Conservation (phyloP, 2,329 filamentous ascomycete species). For the Ascochyta clinopodiicola region DNA sequence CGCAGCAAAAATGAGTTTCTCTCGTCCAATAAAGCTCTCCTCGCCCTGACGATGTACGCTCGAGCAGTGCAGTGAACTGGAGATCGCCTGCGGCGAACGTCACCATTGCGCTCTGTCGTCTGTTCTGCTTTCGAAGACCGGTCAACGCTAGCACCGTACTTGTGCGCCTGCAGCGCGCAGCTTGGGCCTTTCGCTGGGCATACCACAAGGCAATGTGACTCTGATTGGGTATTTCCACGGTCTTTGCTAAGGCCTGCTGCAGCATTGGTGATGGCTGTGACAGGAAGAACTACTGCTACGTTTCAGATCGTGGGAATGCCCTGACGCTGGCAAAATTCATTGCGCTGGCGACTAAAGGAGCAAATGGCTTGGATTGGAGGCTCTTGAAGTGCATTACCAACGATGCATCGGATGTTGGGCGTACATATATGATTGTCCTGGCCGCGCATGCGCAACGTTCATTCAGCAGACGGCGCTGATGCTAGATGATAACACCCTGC, state of each 20-base stretch:
- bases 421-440: not conserved
- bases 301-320: not conserved
- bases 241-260: no score
- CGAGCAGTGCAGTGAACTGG: not conserved
- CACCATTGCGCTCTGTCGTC: not conserved
- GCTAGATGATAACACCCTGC: not conserved
- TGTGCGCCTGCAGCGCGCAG: not conserved
- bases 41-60: not conserved
- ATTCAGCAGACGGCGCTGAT: no score
- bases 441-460: not conserved
- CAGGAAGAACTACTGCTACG: not conserved
- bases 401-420: not conserved
- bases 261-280: not conserved
- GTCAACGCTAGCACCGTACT: not conserved
- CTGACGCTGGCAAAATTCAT: no score
- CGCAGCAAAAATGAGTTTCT: not conserved
- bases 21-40: not conserved
- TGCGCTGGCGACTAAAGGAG: not conserved
- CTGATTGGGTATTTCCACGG: not conserved
- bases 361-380: not conserved
- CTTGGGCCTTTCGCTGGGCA: not conserved
- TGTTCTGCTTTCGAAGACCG: not conserved
- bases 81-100: not conserved
- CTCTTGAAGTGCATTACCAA: not conserved
- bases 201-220: not conserved